Base-by-base conservation (phyloP, 305 asterid species). In the Solanum aculeatissimum region DNA sequence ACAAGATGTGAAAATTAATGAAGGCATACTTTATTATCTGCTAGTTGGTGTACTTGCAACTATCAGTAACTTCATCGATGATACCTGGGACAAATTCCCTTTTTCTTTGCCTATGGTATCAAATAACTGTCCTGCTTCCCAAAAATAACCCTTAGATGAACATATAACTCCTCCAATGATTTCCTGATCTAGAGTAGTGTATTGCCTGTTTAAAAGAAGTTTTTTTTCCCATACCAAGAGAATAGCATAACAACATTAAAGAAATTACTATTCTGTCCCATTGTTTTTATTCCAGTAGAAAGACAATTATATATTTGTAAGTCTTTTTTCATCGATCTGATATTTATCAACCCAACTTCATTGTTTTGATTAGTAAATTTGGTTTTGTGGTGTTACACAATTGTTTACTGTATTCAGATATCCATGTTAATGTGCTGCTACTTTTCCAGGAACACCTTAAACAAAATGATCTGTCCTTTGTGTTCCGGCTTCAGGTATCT, bases 401-500 rank as follows among this genome's bases (percentile, higher is more conserved):
- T 2, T 2, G 47, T 19, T 38, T 77, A 18, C 16, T 11, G 27
- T 29, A 51, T 77, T 51, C 47, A 18, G 29, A 77, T 60, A 29
- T 81, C 68, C 69, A 66, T 86, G 87, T 83, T 85, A 60, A 83
- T 80, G 62, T 83, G 87, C 82, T 88, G 77, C 77, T 86, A 35
- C 72, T 83, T 91, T 85, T 85, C 74, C 97, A 97, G 99, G 99
- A 95, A 85, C 99, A 97, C 89, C 94, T 97, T 87, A 95, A 95
- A 87, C 99, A 97, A 90, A 95, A 94, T 90, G 98, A 95, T 87
- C 93, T 92, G 86, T 97, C 99, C 86, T 97, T 97, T 84, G 98
- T 97, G 86, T 97, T 97, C 90, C 92, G 99, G 88, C 92, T 97
- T 89, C 99, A 97, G 99, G 99, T 97, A 92, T 86, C 85, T 23